Evolutionary conservation across 78 protist species (phyloP).

Genomic region (Protostelium mycophagum): DNA sequence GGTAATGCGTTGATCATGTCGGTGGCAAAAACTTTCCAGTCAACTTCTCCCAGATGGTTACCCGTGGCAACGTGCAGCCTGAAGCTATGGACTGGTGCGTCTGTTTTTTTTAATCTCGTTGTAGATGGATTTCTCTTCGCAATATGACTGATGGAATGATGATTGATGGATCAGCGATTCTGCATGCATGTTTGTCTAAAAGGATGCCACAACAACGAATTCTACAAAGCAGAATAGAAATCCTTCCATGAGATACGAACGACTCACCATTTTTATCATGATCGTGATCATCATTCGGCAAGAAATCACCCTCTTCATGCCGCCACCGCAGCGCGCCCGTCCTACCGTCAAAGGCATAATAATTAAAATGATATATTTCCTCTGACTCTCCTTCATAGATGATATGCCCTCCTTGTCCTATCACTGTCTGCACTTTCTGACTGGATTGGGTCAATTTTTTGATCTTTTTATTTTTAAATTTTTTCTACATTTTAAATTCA

Average conservation of each 20-base stretch:
- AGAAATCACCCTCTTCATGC: constrained; percentile 36
- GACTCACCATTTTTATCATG: constrained; percentile 5
- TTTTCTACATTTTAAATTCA: no score
- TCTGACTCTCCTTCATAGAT: neutral
- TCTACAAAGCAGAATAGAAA: no score
- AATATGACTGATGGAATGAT: no score
- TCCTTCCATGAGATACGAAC: neutral
- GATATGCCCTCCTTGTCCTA: neutral
- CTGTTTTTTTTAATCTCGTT: neutral
- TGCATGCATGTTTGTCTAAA: no score
- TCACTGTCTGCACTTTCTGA: neutral
- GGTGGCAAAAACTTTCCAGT: constrained; percentile 30
- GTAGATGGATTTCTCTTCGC: no score
- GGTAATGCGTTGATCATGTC: constrained; percentile 21
- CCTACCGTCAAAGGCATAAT: constrained; percentile 22
- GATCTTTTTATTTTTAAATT: no score
- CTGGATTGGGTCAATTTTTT: neutral
- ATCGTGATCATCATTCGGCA: constrained; percentile 17
- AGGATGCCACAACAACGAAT: no score
- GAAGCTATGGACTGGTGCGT: neutral
- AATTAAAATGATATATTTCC: constrained; percentile 35
- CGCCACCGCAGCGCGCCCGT: constrained; percentile 25
- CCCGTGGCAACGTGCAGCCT: neutral
- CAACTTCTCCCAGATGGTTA: constrained; percentile 43
- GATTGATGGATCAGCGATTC: no score